Evolutionary conservation across 306 rosid species (phyloP), one percentile per base, ranked within the genome.

Genomic region (Sindora glabra): DNA sequence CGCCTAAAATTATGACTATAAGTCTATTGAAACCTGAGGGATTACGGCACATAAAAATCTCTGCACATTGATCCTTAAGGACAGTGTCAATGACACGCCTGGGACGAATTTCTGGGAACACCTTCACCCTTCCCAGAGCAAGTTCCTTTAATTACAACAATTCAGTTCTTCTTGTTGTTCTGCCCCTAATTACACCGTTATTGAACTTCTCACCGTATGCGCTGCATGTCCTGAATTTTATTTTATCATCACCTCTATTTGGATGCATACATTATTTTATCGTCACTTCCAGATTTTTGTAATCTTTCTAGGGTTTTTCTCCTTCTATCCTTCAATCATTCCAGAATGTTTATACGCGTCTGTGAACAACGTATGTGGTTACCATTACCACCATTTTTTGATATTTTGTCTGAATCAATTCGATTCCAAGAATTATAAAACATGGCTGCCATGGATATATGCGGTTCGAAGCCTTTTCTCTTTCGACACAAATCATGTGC

Each of bases 101-200:
- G n/a, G n/a, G n/a, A n/a, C n/a, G n/a, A n/a, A n/a, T n/a, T n/a
- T n/a, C n/a, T n/a, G n/a, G n/a, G n/a, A n/a, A n/a, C 49, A 86
- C 71, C 87, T n/a, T 80, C 75, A 81, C 95, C 79, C 94, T 71
- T 56, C 21, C 5, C 39, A 33, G 84, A n/a, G n/a, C n/a, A n/a
- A n/a, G n/a, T n/a, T n/a, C n/a, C n/a, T n/a, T n/a, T n/a, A n/a
- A n/a, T n/a, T n/a, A n/a, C 66, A 48, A 11, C 36, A 22, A 16
- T 44, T 19, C 10, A 10, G 27, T 32, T 56, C 34, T 2, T 34
- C 10, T 25, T 29, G 30, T 29, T 29, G 2, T 29, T 29, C n/a
- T n/a, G n/a, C n/a, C 34, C 8, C 34, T 29, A 6, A 29, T 29
- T 9, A 29, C 5, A 4, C 34, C 44, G 8, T 29, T 29, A 40